Base-by-base conservation (phyloP, 106 monocot genomes). In the Vanilla planifolia region DNA sequence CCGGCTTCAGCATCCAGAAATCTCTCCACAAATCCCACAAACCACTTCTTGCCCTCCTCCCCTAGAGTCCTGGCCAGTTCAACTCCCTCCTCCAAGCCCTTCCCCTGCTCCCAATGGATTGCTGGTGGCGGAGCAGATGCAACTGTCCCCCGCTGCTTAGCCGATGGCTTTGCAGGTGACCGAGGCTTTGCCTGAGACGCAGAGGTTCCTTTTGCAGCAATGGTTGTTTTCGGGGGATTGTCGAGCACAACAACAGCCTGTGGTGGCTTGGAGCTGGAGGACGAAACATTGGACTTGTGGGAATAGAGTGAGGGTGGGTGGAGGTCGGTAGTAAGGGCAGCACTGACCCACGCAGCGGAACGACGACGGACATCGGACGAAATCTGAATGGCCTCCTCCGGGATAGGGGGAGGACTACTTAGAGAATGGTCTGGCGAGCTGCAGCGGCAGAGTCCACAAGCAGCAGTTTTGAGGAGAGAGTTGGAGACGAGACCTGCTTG, bases 21-120 rank as follows among this genome's bases (percentile, higher is more conserved):
- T 68, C 80, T 62, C 65, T 88, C 98, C 22, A 92, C 70, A 61
- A 85, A 99, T 10, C 75, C 79, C 63, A 99, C 52, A 70, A 99
- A 99, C 98, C 98, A 99, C 16, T 62, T 55, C 43, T 67, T 68
- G 0, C 85, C 61, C 28, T 85, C 92, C 3, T 75, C 78, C 66
- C 66, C 74, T 37, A 92, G 27, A 6, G 40, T 44, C 67, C 61
- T 67, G 16, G 82, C 88, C 26, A 99, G 72, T 29, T 85, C 77
- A 9, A 46, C 50, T 24, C 62, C 81, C 62, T 85, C 92, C 60
- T 73, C 71, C 3, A 75, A 39, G 19, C 98, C 88, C 21, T 58
- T 79, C 13, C 92, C 98, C 0, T 67, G 65, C 22, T 67, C 60
- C 98, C 98, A 99, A 20, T 70, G 79, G 6, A 43, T 62, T 17